phyloP scores from a whole-genome alignment of 495 filamentous ascomycete species.

The Xylaria castorea region DNA sequence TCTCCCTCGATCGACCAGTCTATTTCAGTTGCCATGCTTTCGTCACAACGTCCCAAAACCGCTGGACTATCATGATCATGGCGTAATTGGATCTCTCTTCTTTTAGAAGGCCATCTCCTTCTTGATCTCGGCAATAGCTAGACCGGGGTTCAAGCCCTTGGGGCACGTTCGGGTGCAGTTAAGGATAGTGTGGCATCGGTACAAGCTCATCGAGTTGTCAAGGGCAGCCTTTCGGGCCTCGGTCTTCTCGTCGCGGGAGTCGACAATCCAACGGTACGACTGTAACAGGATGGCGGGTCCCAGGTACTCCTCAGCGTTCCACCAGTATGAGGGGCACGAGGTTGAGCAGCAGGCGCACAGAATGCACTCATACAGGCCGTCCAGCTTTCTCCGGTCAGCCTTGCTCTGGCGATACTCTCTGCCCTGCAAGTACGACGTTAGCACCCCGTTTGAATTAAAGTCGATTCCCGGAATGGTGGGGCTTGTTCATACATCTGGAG shows the following conservation, averaged over 20 bases:
- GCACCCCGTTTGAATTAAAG: conserved; percentile 24
- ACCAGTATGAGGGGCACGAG: conserved; percentile 98
- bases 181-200: conserved; percentile 98
- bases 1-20: conserved; percentile 1
- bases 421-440: conserved; percentile 58
- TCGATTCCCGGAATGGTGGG: conserved; percentile 1
- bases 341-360: conserved; percentile 99
- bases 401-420: conserved; percentile 89
- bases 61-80: background rate
- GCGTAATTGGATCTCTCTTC: conserved; percentile 1
- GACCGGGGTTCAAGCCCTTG: conserved; percentile 95
- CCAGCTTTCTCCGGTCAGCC: conserved; percentile 92
- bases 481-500: conserved; percentile 70
- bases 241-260: conserved; percentile 88
- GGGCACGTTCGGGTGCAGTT: conserved; percentile 97
- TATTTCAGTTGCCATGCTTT: conserved; percentile 12
- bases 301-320: conserved; percentile 98
- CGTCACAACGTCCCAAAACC: background rate
- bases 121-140: conserved; percentile 97
- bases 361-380: conserved; percentile 99
- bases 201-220: conserved; percentile 98
- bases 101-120: conserved; percentile 84
- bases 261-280: conserved; percentile 94
- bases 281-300: conserved; percentile 95
- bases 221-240: conserved; percentile 85